Evolutionary conservation across 192 early-diverging fungal species (phyloP).

Genomic region (Haplosporangium gracile): DNA sequence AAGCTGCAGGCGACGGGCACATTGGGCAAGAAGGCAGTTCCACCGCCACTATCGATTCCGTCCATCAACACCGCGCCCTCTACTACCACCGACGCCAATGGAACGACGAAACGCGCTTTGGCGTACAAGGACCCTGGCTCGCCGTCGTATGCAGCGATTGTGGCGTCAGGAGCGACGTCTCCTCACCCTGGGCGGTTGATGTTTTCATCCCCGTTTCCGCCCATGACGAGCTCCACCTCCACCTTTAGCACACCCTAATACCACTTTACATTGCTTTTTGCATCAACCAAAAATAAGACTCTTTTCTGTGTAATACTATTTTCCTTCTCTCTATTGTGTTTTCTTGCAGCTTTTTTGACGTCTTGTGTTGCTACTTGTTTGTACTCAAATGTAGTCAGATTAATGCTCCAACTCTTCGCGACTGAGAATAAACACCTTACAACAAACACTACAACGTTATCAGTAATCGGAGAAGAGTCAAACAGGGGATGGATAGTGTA

Average conservation of each 20-base stretch:
- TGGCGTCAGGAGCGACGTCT: slow-evolving; percentile 36
- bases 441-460: too few relatives aligned
- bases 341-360: neutral
- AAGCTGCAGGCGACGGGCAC: slow-evolving; percentile 7
- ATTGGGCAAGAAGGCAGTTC: slow-evolving; percentile 12
- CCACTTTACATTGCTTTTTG: neutral
- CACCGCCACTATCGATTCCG: neutral
- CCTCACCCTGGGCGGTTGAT: slow-evolving; percentile 20
- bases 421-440: too few relatives aligned
- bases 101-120: neutral
- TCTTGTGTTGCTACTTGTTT: too few relatives aligned
- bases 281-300: neutral
- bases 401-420: too few relatives aligned
- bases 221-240: neutral
- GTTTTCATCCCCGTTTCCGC: slow-evolving; percentile 6
- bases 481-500: too few relatives aligned
- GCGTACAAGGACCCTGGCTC: slow-evolving; percentile 25
- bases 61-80: neutral
- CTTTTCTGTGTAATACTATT: neutral
- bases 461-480: too few relatives aligned
- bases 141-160: slow-evolving; percentile 45
- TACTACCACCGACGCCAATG: neutral
- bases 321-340: neutral
- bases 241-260: slow-evolving; percentile 1
- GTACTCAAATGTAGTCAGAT: too few relatives aligned